These are phyloP conservation scores for Wickerhamiella spandovensis DNA, from an alignment of 805 yeast genomes.

Conservation along the genomic window DNA sequence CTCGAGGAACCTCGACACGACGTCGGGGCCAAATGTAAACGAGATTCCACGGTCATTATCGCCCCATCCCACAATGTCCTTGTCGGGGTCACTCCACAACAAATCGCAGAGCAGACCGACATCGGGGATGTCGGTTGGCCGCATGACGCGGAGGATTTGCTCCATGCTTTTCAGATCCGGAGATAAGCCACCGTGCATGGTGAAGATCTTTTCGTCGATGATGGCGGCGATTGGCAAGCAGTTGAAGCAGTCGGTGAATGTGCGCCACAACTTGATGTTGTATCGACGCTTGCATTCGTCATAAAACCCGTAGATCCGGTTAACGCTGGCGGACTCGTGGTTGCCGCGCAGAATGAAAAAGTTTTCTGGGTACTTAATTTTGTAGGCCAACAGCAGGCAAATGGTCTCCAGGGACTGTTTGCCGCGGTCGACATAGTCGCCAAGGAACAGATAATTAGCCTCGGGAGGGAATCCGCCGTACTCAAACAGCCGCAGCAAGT, in stretches of 20 bases:
- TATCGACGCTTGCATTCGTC: constrained; percentile 96
- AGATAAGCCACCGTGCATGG: constrained; percentile 98
- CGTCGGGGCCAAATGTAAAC: constrained; percentile 99
- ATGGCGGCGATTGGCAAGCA: constrained; percentile 98
- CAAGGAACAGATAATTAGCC: constrained; percentile 87
- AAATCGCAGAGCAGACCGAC: constrained; percentile 92
- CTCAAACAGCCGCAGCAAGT: constrained; percentile 85
- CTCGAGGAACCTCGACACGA: constrained; percentile 87
- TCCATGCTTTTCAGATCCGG: constrained; percentile 98
- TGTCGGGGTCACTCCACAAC: constrained; percentile 97
- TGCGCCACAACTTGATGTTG: constrained; percentile 96
- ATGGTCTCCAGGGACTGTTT: constrained; percentile 94
- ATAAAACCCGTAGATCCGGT: constrained; percentile 94
- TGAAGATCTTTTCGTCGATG: constrained; percentile 92
- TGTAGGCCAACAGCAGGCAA: constrained; percentile 85
- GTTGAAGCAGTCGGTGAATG: constrained; percentile 96
- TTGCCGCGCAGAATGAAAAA: constrained; percentile 94
- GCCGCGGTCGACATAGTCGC: constrained; percentile 98
- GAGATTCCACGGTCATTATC: constrained; percentile 99
- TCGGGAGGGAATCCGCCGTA: constrained; percentile 99
- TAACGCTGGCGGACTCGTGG: constrained; percentile 97
- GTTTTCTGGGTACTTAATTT: constrained; percentile 96
- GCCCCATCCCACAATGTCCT: constrained; percentile 96
- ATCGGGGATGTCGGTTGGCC: constrained; percentile 98
- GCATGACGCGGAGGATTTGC: constrained; percentile 96